A percentile compares a stretch with the other conserved stretches of the same genome.
phyloP scores from a whole-genome alignment of 768 basidiomycete species.

The Mycena haematopus region DNA sequence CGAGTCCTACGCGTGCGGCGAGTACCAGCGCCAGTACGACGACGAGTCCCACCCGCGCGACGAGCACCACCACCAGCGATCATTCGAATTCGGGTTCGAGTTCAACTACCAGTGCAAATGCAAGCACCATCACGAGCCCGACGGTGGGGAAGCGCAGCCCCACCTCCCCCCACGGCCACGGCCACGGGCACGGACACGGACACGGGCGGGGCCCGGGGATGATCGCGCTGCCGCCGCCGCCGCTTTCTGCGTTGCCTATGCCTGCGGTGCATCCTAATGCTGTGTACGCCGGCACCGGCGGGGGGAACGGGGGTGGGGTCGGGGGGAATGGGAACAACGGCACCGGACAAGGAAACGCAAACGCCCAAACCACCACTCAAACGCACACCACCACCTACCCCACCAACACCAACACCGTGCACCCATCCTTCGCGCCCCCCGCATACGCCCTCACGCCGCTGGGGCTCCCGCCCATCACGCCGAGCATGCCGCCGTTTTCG shows the following conservation, averaged over 20 bases:
- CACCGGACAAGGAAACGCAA: no score
- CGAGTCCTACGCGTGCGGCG: not conserved
- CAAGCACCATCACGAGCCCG: no score
- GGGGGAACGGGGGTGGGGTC: no score
- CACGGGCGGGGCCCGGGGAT: conserved; percentile 66
- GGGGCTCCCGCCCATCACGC: conserved; percentile 92
- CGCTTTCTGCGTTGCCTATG: not conserved
- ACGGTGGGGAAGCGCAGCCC: no score
- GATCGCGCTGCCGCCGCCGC: conserved; percentile 71
- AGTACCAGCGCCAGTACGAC: not conserved
- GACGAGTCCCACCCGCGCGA: no score
- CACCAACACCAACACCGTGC: not conserved
- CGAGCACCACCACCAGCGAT: not conserved
- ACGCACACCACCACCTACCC: not conserved
- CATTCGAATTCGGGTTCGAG: not conserved
- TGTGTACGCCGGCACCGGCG: conserved; percentile 30
- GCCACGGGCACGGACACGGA: conserved; percentile 13
- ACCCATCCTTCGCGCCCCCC: conserved; percentile 40
- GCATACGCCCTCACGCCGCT: conserved; percentile 66
- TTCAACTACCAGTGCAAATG: not conserved
- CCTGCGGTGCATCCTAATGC: conserved; percentile 3
- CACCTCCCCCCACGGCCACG: no score
- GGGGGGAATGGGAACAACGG: no score
- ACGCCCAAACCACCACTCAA: no score
- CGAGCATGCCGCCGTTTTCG: conserved; percentile 94